phyloP scores from a whole-genome alignment of 2,329 filamentous ascomycete species.

The Graphilbum sp. region DNA sequence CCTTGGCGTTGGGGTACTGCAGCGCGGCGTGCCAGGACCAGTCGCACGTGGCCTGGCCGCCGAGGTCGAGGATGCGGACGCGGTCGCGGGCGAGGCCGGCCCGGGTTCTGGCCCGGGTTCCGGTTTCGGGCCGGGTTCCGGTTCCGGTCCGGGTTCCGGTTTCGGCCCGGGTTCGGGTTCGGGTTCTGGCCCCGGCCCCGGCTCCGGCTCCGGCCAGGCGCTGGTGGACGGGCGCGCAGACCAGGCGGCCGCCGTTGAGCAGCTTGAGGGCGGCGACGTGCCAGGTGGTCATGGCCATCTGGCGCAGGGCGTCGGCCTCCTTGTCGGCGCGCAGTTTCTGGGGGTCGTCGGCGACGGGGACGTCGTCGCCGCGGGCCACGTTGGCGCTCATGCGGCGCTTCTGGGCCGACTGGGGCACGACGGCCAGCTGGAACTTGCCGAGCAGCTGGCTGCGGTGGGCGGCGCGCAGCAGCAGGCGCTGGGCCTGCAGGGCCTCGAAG shows the following conservation, averaged over 20 bases:
- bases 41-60: constrained; percentile 69
- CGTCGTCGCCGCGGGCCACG: constrained; percentile 55
- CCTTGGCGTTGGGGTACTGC: constrained; percentile 68
- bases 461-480: constrained; percentile 56
- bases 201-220: constrained; percentile 41
- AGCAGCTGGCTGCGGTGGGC: constrained; percentile 67
- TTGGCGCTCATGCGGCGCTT: constrained; percentile 57
- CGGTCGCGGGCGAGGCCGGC: too few species aligned
- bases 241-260: constrained; percentile 47
- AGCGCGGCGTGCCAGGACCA: constrained; percentile 93
- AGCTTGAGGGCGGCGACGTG: constrained; percentile 43
- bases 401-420: constrained; percentile 50
- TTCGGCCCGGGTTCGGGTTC: too few species aligned
- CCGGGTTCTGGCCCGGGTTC: neutral
- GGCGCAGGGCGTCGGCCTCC: constrained; percentile 63
- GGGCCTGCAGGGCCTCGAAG: constrained; percentile 76
- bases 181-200: too few species aligned
- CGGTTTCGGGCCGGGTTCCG: constrained; percentile 10
- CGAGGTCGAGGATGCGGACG: constrained; percentile 66
- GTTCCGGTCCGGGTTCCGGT: too few species aligned
- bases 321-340: constrained; percentile 52
- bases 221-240: constrained; percentile 47
- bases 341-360: constrained; percentile 43
- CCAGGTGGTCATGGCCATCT: constrained; percentile 47
- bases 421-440: constrained; percentile 68